phyloP scores from a whole-genome alignment of 2,329 filamentous ascomycete species.

The Aspergillus pseudoterreus region DNA sequence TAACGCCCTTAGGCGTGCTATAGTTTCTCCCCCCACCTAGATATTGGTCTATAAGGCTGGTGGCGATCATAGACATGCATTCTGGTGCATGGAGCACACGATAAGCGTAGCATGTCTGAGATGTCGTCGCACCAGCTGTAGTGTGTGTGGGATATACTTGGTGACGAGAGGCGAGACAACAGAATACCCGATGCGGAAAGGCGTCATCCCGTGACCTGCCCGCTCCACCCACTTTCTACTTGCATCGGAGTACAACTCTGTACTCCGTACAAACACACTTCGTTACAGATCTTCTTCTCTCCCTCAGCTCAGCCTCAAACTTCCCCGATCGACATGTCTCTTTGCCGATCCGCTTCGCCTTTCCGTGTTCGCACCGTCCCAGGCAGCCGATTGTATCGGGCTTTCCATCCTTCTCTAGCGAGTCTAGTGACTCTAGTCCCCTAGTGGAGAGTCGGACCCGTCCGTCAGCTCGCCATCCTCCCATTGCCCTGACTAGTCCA shows the following conservation, averaged over 20 bases:
- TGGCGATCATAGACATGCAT: no score
- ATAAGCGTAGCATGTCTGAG: no score
- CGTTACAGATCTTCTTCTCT: no score
- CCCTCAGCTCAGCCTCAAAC: constrained; percentile 1
- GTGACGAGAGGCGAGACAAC: neutral
- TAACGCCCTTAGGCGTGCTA: constrained; percentile 14
- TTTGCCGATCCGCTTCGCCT: neutral
- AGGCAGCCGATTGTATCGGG: neutral
- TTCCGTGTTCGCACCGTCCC: constrained; percentile 1
- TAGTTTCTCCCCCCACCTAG: neutral
- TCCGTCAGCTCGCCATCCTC: constrained; percentile 2
- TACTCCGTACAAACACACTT: no score
- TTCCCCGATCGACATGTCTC: neutral
- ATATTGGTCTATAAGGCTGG: neutral
- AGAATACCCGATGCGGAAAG: neutral
- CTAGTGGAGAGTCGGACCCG: neutral
- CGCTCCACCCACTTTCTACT: neutral
- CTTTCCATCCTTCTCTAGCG: no score
- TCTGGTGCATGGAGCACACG: no score
- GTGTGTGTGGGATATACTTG: no score
- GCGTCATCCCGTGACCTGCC: neutral
- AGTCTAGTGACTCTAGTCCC: no score
- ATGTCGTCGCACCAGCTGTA: no score
- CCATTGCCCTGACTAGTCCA: neutral
- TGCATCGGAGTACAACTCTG: no score